Base-by-base conservation (phyloP, 306 rosid species). In the Prunus persica region DNA sequence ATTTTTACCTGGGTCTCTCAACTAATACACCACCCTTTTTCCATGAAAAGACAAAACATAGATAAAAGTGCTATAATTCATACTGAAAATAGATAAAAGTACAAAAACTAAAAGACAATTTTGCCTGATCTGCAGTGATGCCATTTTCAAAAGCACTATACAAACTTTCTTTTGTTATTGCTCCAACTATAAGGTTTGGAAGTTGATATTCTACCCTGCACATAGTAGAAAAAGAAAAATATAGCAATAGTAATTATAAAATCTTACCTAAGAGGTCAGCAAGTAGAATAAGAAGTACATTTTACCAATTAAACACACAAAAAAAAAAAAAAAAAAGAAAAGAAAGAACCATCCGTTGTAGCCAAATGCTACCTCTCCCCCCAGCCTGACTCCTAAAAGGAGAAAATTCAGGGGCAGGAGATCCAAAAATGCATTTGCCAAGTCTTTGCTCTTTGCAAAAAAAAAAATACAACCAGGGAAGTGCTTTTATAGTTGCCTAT, bases 101-200 rank as follows among this genome's bases (percentile, higher is more conserved):
- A 55, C 18, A 71, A 61, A 43, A 73, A 16, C 64, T 3, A 69
- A 58, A 49, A 50, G 41, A 47, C 47, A 72, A 56, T 60, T 81
- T 82, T 75, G 83, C 99, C 92, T 90, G 99, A 0, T 90, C 92
- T 32, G 92, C 85, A 19, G 93, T 87, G 73, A 95, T 95, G 71
- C 96, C 96, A 84, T 95, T 92, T 64, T 95, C 92, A 81, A 92
- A 95, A 86, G 99, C 99, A 63, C 82, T 84, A 82, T 92, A 92
- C 87, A 91, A 80, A 89, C 97, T 95, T 87, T 95, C 99, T 83
- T 95, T 91, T 73, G 97, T 92, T 69, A 95, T 95, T 73, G 97
- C 97, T 75, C 87, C 97, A 79, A 95, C 99, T 52, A 92, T 95
- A 78, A 95, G 97, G 81, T 95, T 95, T 76, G 99, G 99, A 86